A percentile compares a stretch with the other conserved stretches of the same genome.
These are phyloP conservation scores for Carpinus viminea DNA, from an alignment of 306 rosid genomes.

Conservation along the genomic window DNA sequence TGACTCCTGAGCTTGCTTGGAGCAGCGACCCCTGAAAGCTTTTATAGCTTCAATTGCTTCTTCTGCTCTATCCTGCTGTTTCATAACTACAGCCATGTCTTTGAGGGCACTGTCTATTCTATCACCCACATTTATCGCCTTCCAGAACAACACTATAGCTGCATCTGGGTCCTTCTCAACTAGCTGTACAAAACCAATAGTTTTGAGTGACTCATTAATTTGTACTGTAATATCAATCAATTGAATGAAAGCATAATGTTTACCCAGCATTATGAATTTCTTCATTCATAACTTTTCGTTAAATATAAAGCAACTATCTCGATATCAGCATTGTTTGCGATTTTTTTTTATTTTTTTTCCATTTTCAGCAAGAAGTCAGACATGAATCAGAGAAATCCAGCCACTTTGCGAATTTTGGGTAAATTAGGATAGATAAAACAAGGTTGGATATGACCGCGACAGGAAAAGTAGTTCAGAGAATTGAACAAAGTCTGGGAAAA, in stretches of 20 bases:
- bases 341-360: too few species aligned
- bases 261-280: too few species aligned
- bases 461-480: background rate
- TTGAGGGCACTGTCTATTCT: slow-evolving; percentile 88
- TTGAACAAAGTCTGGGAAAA: background rate
- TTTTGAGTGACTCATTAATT: background rate
- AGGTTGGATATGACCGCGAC: background rate
- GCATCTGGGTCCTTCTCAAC: slow-evolving; percentile 79
- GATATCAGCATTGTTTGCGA: too few species aligned
- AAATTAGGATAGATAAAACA: background rate
- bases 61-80: slow-evolving; percentile 73
- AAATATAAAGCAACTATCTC: too few species aligned
- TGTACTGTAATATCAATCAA: too few species aligned
- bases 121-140: slow-evolving; percentile 84
- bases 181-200: slow-evolving; percentile 43
- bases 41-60: slow-evolving; percentile 91
- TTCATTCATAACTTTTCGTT: too few species aligned
- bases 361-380: background rate
- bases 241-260: too few species aligned
- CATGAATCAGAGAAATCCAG: background rate
- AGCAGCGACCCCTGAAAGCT: slow-evolving; percentile 66
- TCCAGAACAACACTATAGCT: slow-evolving; percentile 82
- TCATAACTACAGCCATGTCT: slow-evolving; percentile 97
- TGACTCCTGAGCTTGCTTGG: slow-evolving; percentile 92
- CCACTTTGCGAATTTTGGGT: background rate